Evolutionary conservation across 2,329 filamentous ascomycete species (phyloP).

Genomic region (Diplodia mutila): DNA sequence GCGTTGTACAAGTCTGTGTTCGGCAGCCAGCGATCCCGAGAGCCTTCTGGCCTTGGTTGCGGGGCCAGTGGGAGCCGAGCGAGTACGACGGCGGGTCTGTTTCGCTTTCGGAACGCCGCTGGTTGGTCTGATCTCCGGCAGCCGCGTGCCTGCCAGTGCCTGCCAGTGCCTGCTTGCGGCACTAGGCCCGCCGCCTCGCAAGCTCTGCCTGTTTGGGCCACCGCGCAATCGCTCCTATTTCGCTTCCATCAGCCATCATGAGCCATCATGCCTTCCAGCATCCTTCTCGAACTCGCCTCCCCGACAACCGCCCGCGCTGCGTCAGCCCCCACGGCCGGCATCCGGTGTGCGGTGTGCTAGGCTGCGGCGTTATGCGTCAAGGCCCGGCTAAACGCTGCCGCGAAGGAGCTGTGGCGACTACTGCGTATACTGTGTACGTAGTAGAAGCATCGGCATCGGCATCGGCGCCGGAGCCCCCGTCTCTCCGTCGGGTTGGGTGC

Average conservation of each 20-base stretch:
- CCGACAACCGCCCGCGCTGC: background rate
- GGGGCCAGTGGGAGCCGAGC: background rate
- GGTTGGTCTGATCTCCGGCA: constrained; percentile 12
- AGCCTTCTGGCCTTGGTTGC: background rate
- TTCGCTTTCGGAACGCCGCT: background rate
- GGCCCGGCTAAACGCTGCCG: background rate
- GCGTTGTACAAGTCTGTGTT: constrained; percentile 4
- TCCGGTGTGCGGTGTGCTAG: background rate
- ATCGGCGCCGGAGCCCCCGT: background rate
- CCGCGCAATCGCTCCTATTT: constrained; percentile 10
- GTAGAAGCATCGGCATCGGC: too few relatives aligned
- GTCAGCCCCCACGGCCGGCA: background rate
- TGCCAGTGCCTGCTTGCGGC: constrained; percentile 18
- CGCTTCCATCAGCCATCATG: background rate
- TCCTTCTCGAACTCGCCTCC: background rate
- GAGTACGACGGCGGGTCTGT: constrained; percentile 14
- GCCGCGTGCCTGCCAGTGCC: too few relatives aligned
- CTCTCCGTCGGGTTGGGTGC: too few relatives aligned
- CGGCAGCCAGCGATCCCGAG: background rate
- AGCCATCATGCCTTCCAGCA: background rate
- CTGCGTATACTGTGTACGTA: too few relatives aligned
- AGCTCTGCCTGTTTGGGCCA: constrained; percentile 15
- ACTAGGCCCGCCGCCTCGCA: constrained; percentile 13
- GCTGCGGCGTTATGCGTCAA: too few relatives aligned
- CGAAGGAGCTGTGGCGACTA: background rate